Conservation (phyloP, 179 eudicot species). For the Carnegiea gigantea region DNA sequence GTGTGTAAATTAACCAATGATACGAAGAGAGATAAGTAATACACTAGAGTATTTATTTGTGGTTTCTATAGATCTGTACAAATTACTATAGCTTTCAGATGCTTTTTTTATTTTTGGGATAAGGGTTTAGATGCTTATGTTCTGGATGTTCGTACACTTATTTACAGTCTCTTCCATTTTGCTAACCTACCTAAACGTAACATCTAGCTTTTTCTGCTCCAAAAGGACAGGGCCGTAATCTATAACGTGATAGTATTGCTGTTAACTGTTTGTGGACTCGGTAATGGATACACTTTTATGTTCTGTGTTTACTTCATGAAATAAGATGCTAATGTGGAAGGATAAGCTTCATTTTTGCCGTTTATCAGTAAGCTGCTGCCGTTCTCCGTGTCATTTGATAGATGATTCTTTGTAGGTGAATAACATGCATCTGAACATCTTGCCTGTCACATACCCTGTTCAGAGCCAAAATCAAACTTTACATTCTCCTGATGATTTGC, state of each 20-base stretch:
- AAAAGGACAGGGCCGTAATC: neutral
- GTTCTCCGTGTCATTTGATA: neutral
- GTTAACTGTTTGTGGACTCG: neutral
- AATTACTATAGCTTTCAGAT: too few relatives aligned
- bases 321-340: neutral
- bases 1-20: too few relatives aligned
- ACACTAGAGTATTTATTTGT: neutral
- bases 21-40: neutral
- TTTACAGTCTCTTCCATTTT: neutral
- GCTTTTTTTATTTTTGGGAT: neutral
- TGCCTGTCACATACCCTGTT: conserved; percentile 17
- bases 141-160: neutral
- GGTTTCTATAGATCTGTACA: neutral
- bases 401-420: conserved; percentile 14
- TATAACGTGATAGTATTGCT: neutral
- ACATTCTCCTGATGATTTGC: conserved; percentile 36
- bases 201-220: neutral
- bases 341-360: neutral
- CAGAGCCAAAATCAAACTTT: conserved; percentile 11
- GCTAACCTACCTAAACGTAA: neutral
- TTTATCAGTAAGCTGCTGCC: neutral
- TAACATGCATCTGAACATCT: conserved; percentile 22
- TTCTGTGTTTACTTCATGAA: neutral
- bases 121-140: neutral
- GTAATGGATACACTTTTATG: neutral